Conservation (phyloP, 2,329 filamentous ascomycete species). For the Colletotrichum tropicicola region DNA sequence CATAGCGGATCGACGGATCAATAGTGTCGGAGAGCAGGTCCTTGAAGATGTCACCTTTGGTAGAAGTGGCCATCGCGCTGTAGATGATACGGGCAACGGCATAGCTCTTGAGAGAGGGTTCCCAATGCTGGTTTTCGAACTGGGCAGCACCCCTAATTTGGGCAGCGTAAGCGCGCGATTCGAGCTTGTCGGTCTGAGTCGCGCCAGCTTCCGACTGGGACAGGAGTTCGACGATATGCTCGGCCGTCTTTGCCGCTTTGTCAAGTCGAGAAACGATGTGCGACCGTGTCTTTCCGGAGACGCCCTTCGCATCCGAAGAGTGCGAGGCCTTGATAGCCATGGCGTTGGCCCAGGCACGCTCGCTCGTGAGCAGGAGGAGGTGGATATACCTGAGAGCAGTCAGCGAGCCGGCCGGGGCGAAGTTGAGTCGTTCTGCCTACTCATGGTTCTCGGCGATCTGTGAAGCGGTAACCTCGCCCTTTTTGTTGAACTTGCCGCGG, state of each 20-base stretch:
- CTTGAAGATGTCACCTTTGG: conserved; percentile 82
- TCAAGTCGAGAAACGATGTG: conserved; percentile 89
- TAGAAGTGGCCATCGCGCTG: conserved; percentile 71
- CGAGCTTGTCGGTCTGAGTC: conserved; percentile 76
- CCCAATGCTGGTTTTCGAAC: conserved; percentile 92
- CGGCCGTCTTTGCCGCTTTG: conserved; percentile 79
- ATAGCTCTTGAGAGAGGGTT: conserved; percentile 78
- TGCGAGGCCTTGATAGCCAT: conserved; percentile 93
- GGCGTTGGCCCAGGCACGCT: conserved; percentile 93
- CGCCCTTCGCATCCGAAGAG: conserved; percentile 80
- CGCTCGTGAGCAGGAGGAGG: conserved; percentile 84
- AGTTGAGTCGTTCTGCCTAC: conserved; percentile 53
- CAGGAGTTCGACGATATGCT: conserved; percentile 73
- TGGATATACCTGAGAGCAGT: conserved; percentile 69
- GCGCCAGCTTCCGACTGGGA: conserved; percentile 71
- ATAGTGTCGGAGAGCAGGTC: conserved; percentile 87
- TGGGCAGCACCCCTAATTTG: conserved; percentile 79
- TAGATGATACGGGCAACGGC: conserved; percentile 85
- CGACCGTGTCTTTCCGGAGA: conserved; percentile 80
- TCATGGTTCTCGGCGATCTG: conserved; percentile 79
- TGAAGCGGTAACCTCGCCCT: conserved; percentile 74
- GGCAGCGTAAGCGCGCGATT: conserved; percentile 85
- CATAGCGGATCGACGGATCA: conserved; percentile 93
- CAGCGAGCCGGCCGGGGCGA: conserved; percentile 7
- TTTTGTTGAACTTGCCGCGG: conserved; percentile 84